These are phyloP conservation scores for Aspergillus hancockii DNA, from an alignment of 495 filamentous ascomycete genomes.

Conservation along the genomic window DNA sequence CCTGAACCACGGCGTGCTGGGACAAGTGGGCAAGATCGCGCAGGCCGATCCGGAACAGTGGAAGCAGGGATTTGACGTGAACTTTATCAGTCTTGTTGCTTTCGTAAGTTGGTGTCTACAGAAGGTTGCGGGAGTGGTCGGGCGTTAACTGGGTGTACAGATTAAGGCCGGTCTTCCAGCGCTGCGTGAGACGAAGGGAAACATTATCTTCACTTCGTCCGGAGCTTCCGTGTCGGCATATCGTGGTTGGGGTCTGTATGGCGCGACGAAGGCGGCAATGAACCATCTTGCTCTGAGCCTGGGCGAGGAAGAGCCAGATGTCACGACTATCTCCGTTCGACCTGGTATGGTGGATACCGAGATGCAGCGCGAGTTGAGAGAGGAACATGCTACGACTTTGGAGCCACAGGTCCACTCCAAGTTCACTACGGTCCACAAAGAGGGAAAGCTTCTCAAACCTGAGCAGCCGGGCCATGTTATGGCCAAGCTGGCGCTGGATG, in stretches of 20 bases:
- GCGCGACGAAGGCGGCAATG: conserved; percentile 83
- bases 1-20: conserved; percentile 82
- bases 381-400: conserved; percentile 67
- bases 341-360: conserved; percentile 90
- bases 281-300: conserved; percentile 78
- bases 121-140: background rate
- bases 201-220: conserved; percentile 73
- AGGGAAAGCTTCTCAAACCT: conserved; percentile 71
- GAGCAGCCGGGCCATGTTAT: conserved; percentile 87
- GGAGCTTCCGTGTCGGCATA: conserved; percentile 72
- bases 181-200: conserved; percentile 67
- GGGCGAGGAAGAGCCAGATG: conserved; percentile 74
- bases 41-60: conserved; percentile 68
- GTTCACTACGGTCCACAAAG: conserved; percentile 66
- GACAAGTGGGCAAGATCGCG: conserved; percentile 72
- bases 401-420: conserved; percentile 62
- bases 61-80: conserved; percentile 75
- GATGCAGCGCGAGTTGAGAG: conserved; percentile 85
- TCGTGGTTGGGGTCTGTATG: conserved; percentile 77
- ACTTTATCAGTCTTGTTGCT: conserved; percentile 77
- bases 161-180: conserved; percentile 71
- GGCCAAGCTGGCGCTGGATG: conserved; percentile 68
- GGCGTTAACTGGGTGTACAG: conserved; percentile 38
- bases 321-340: conserved; percentile 69
- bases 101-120: conserved; percentile 57